These are phyloP conservation scores for Gillenia trifoliata DNA, from an alignment of 306 rosid genomes.

Conservation along the genomic window DNA sequence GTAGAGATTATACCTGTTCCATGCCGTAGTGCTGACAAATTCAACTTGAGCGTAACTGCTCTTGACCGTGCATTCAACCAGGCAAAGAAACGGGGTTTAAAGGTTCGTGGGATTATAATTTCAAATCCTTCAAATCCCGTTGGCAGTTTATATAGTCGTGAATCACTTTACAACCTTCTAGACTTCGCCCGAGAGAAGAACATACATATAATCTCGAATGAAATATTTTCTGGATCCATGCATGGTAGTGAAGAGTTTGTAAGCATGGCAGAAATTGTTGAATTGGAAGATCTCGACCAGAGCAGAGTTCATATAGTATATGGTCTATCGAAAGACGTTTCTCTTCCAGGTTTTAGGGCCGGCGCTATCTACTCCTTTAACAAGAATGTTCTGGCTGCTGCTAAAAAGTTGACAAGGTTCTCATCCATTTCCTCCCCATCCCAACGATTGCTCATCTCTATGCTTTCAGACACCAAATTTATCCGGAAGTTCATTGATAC, in stretches of 20 bases:
- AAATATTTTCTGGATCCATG: conserved; percentile 58
- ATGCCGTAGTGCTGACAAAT: conserved; percentile 79
- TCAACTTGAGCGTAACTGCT: conserved; percentile 47
- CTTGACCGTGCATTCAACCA: conserved; percentile 81
- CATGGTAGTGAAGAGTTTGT: conserved; percentile 54
- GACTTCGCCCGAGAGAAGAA: conserved; percentile 93
- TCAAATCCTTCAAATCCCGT: conserved; percentile 77
- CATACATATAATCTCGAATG: conserved; percentile 79
- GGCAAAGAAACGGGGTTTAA: conserved; percentile 78
- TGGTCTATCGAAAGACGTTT: conserved; percentile 69
- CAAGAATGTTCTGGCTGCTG: conserved; percentile 55
- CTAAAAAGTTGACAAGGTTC: conserved; percentile 66
- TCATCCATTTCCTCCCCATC: conserved; percentile 64
- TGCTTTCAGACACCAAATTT: conserved; percentile 74
- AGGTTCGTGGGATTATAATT: conserved; percentile 77
- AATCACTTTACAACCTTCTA: conserved; percentile 58
- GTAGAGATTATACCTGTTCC: conserved; percentile 72
- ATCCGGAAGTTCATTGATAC: conserved; percentile 41
- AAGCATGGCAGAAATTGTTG: conserved; percentile 77
- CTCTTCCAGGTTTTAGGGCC: conserved; percentile 69
- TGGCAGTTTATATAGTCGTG: conserved; percentile 58
- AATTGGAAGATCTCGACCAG: conserved; percentile 54
- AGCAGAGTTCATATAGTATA: conserved; percentile 81
- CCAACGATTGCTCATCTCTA: conserved; percentile 62
- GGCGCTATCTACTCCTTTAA: conserved; percentile 74